phyloP scores from a whole-genome alignment of 108 stramenopile genomes.

The Poteriospumella lacustris region DNA sequence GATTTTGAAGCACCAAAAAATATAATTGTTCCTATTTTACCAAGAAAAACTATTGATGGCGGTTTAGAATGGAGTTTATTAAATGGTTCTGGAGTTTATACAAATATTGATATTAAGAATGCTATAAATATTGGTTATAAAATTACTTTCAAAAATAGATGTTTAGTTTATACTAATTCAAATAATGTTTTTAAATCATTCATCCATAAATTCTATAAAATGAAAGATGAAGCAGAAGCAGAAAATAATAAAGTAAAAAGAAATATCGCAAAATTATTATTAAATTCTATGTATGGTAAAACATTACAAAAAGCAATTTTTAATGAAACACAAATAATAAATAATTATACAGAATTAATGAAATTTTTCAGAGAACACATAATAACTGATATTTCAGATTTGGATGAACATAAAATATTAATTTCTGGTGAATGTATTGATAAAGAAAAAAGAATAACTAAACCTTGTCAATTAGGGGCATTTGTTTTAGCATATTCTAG shows the following conservation, averaged over 20 bases:
- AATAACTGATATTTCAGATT: not conserved
- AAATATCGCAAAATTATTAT: slow-evolving; percentile 4
- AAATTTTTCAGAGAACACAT: not conserved
- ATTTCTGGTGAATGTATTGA: not conserved
- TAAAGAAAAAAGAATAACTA: not conserved
- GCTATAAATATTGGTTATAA: not conserved
- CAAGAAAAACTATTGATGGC: not conserved
- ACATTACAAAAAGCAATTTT: not conserved
- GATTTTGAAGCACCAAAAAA: not conserved
- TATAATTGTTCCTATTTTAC: not conserved
- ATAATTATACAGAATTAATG: not conserved
- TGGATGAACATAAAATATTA: not conserved
- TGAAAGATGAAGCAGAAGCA: not conserved
- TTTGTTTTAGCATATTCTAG: slow-evolving; percentile 13
- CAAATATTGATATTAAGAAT: not conserved
- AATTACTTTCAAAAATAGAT: not conserved
- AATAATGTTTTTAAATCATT: not conserved
- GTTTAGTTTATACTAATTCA: not conserved
- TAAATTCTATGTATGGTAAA: not conserved
- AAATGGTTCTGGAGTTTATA: not conserved
- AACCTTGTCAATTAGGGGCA: slow-evolving; percentile 3
- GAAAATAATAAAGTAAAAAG: not conserved
- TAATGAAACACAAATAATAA: not conserved
- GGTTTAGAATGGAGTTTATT: not conserved
- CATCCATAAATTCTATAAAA: not conserved